Percentiles rank a stretch among this genome's conserved stretches.
Evolutionary conservation across 306 rosid genomes (phyloP).

Genomic region (Sesbania bispinosa): DNA sequence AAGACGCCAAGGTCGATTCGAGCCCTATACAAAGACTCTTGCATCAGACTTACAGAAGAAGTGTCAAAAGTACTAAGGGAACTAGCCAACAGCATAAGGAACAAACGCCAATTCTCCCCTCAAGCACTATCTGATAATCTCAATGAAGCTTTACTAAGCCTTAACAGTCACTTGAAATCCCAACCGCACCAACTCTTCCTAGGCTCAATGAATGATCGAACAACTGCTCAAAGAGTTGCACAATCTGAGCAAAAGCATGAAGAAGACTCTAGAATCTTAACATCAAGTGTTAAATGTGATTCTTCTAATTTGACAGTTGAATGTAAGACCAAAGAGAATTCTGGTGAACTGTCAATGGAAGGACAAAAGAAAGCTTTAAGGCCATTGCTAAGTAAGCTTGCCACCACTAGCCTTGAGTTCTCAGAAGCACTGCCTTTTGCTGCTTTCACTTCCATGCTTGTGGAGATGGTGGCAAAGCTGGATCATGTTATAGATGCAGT

Average conservation of each 20-base stretch:
- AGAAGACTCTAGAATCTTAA: constrained; percentile 23
- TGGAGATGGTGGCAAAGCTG: constrained; percentile 77
- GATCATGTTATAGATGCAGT: constrained; percentile 61
- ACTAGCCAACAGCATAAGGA: constrained; percentile 56
- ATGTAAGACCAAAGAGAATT: constrained; percentile 33
- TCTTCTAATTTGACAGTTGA: constrained; percentile 26
- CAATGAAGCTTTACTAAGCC: constrained; percentile 57
- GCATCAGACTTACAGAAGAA: constrained; percentile 54
- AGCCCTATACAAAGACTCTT: constrained; percentile 57
- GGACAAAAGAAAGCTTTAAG: constrained; percentile 48
- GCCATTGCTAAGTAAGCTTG: constrained; percentile 55
- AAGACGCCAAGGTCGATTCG: constrained; percentile 60
- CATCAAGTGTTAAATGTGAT: constrained; percentile 46
- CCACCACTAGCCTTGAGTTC: constrained; percentile 56
- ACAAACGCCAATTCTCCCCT: constrained; percentile 52
- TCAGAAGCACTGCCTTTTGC: constrained; percentile 80
- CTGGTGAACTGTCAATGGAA: constrained; percentile 23
- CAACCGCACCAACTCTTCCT: constrained; percentile 43
- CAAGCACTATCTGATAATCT: constrained; percentile 52
- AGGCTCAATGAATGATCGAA: not conserved
- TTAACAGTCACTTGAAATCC: constrained; percentile 58
- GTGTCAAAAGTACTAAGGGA: constrained; percentile 56
- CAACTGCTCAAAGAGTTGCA: too few relatives aligned
- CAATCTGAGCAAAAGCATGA: constrained; percentile 23
- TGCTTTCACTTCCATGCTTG: constrained; percentile 65